Evolutionary conservation across 192 early-diverging fungal species (phyloP).

Genomic region (Backusella tuberculispora): DNA sequence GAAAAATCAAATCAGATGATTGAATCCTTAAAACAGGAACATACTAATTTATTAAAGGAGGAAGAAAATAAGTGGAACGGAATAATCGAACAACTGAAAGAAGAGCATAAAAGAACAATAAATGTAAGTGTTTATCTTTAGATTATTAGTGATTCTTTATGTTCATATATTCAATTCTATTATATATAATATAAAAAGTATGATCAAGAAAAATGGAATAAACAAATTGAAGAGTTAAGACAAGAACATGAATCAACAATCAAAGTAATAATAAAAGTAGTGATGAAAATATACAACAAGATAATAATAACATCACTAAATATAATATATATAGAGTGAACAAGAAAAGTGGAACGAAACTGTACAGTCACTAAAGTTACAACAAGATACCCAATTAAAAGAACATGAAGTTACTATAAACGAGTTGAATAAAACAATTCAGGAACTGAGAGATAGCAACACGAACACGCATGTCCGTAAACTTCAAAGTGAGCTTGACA

Average conservation of each 20-base stretch:
- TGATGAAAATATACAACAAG: background rate
- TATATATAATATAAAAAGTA: background rate
- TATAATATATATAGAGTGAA: background rate
- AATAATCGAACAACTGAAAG: background rate
- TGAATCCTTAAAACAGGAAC: conserved; percentile 16
- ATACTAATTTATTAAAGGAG: background rate
- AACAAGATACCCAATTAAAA: conserved; percentile 9
- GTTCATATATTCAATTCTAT: too few relatives aligned
- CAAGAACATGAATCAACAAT: background rate
- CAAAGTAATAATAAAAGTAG: background rate
- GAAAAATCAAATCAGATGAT: conserved; percentile 9
- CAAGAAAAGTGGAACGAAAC: conserved; percentile 9
- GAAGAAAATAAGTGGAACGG: background rate
- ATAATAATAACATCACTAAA: background rate
- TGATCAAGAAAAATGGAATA: background rate
- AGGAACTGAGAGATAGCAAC: background rate
- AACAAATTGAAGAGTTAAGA: background rate
- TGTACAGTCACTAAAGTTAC: conserved; percentile 11
- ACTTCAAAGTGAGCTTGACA: conserved; percentile 1
- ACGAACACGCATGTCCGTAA: conserved; percentile 7
- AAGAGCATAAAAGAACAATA: background rate
- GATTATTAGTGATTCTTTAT: background rate
- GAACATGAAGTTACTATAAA: background rate
- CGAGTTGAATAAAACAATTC: background rate
- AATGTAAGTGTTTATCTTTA: background rate